These are phyloP conservation scores for Barnettozyma sp. DNA, from an alignment of 805 yeast genomes.

Conservation along the genomic window DNA sequence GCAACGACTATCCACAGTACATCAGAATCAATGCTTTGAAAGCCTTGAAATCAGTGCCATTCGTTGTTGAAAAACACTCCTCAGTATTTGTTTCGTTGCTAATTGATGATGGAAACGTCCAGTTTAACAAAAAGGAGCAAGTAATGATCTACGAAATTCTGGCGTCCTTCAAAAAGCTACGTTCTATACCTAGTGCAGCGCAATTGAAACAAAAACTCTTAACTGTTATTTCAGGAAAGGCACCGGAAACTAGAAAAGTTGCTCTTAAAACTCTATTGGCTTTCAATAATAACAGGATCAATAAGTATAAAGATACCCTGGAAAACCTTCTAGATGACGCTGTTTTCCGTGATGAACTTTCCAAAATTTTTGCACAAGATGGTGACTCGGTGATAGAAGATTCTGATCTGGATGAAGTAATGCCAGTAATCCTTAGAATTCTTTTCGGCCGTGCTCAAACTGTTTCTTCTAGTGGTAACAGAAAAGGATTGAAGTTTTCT, in stretches of 20 bases:
- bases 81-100: conserved; percentile 49
- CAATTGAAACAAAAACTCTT: conserved; percentile 49
- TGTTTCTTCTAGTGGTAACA: conserved; percentile 57
- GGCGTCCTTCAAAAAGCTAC: conserved; percentile 56
- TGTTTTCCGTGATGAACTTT: conserved; percentile 77
- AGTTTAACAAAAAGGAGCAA: conserved; percentile 47
- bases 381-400: conserved; percentile 50
- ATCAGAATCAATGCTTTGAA: conserved; percentile 49
- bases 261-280: conserved; percentile 67
- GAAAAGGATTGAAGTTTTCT: conserved; percentile 65
- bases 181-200: conserved; percentile 43
- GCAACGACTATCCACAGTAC: conserved; percentile 11
- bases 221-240: conserved; percentile 53
- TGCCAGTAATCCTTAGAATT: conserved; percentile 71
- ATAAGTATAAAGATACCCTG: conserved; percentile 67
- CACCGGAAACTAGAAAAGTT: conserved; percentile 55
- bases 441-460: conserved; percentile 83
- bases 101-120: conserved; percentile 32
- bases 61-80: conserved; percentile 61
- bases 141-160: conserved; percentile 55
- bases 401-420: conserved; percentile 49
- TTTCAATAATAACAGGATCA: conserved; percentile 49
- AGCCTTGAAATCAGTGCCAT: conserved; percentile 51
- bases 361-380: conserved; percentile 49
- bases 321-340: conserved; percentile 74